These are phyloP conservation scores for Botrytis fragariae DNA, from an alignment of 2,329 filamentous ascomycete species.

Conservation along the genomic window DNA sequence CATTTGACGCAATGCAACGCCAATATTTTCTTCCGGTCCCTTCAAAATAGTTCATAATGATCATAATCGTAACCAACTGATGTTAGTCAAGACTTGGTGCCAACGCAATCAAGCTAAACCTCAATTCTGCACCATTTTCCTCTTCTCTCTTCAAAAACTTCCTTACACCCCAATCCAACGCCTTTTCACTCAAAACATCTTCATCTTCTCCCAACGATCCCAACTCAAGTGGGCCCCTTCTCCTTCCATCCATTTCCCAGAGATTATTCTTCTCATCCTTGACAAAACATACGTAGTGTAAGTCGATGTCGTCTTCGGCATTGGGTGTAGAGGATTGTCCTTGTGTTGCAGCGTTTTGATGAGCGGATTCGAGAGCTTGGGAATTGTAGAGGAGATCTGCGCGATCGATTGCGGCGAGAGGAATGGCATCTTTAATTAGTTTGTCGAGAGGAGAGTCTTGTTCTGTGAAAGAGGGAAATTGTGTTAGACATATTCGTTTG, in stretches of 20 bases:
- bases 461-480: constrained; percentile 32
- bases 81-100: constrained; percentile 31
- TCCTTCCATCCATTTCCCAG: constrained; percentile 70
- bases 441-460: constrained; percentile 49
- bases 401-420: constrained; percentile 63
- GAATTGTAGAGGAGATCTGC: constrained; percentile 77
- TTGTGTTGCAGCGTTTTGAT: constrained; percentile 82
- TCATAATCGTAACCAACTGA: constrained; percentile 14
- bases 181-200: constrained; percentile 74
- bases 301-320: constrained; percentile 73
- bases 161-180: constrained; percentile 63
- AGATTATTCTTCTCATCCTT: constrained; percentile 65
- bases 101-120: constrained; percentile 36
- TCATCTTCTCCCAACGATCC: constrained; percentile 54
- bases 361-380: constrained; percentile 71
- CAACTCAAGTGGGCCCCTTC: constrained; percentile 55
- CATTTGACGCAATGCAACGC: constrained; percentile 8
- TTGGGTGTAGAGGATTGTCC: constrained; percentile 70
- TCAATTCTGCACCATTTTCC: constrained; percentile 32
- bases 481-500: constrained; percentile 51
- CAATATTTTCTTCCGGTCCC: not conserved
- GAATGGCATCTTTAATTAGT: constrained; percentile 68
- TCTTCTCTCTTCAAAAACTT: constrained; percentile 41
- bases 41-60: not conserved
- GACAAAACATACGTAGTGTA: constrained; percentile 95